phyloP scores from a whole-genome alignment of 2,329 filamentous ascomycete genomes.

The Coniochaeta pulveracea region DNA sequence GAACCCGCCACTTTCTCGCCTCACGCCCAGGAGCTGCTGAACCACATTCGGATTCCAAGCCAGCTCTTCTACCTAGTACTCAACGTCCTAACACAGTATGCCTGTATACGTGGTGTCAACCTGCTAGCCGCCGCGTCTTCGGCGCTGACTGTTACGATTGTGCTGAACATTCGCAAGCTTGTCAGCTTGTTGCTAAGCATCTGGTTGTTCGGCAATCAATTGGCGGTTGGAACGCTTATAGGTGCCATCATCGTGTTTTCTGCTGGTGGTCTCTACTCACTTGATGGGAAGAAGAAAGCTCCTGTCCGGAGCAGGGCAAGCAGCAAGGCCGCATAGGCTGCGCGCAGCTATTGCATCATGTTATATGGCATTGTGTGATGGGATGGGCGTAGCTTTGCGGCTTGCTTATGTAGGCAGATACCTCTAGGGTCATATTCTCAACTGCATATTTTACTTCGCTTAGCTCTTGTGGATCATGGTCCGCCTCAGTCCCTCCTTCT shows the following conservation, averaged over 20 bases:
- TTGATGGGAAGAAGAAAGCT: conserved; percentile 42
- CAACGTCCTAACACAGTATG: conserved; percentile 83
- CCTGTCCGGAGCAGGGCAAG: too few species aligned
- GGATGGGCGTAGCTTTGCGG: too few species aligned
- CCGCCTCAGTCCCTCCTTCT: too few species aligned
- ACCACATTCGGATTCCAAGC: conserved; percentile 42
- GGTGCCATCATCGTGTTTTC: conserved; percentile 82
- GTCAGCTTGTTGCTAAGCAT: conserved; percentile 86
- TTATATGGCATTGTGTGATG: too few species aligned
- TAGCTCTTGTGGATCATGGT: too few species aligned
- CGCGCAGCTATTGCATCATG: too few species aligned
- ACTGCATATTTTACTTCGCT: too few species aligned
- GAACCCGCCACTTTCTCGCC: conserved; percentile 23
- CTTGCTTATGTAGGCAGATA: too few species aligned
- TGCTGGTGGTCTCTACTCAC: conserved; percentile 81
- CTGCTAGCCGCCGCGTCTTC: conserved; percentile 81
- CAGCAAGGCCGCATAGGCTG: too few species aligned
- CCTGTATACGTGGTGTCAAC: conserved; percentile 93
- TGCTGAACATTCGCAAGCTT: conserved; percentile 89
- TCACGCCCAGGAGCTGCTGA: conserved; percentile 24
- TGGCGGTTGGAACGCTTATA: conserved; percentile 64
- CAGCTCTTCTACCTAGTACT: conserved; percentile 60
- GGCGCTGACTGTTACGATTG: conserved; percentile 90
- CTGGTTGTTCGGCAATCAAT: conserved; percentile 80
- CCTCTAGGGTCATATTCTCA: too few species aligned